Conservation (phyloP, 1,284 basidiomycete species). For the Entoloma clypeatum region DNA sequence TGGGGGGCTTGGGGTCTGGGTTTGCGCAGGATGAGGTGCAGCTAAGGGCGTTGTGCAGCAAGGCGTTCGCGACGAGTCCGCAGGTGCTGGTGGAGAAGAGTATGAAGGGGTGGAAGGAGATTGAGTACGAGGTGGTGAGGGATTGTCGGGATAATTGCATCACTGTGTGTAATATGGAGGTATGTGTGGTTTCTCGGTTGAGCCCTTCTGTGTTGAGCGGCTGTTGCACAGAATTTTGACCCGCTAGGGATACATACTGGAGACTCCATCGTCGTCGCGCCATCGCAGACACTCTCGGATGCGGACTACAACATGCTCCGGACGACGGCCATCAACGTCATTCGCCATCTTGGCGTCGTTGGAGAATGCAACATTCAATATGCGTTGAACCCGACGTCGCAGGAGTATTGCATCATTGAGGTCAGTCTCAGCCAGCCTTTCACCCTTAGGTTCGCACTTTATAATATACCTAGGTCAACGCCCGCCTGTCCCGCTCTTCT, state of each 20-base stretch:
- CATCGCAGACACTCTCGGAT: slow-evolving; percentile 97
- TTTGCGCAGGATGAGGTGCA: slow-evolving; percentile 91
- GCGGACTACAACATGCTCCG: slow-evolving; percentile 98
- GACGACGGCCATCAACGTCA: slow-evolving; percentile 96
- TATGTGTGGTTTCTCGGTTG: slow-evolving; percentile 33
- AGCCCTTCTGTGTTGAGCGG: slow-evolving; percentile 6
- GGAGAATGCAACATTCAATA: slow-evolving; percentile 99
- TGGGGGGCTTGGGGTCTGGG: slow-evolving; percentile 93
- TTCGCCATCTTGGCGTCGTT: slow-evolving; percentile 94
- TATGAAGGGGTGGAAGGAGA: slow-evolving; percentile 99
- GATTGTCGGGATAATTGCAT: slow-evolving; percentile 98
- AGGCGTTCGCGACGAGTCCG: slow-evolving; percentile 95
- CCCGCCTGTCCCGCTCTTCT: slow-evolving; percentile 97
- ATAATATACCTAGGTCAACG: slow-evolving; percentile 72
- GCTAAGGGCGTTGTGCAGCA: slow-evolving; percentile 82
- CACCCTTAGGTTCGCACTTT: neutral
- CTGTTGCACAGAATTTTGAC: slow-evolving; percentile 81
- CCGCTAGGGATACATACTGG: slow-evolving; percentile 98
- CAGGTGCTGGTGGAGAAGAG: slow-evolving; percentile 98
- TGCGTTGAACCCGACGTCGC: slow-evolving; percentile 91
- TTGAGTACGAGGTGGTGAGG: slow-evolving; percentile 99
- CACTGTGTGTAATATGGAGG: slow-evolving; percentile 99
- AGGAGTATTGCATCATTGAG: slow-evolving; percentile 99
- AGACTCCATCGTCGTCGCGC: slow-evolving; percentile 98
- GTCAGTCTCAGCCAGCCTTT: slow-evolving; percentile 33